Base-by-base conservation (phyloP, 371 early-diverging fungal species). In the Apophysomyces variabilis region DNA sequence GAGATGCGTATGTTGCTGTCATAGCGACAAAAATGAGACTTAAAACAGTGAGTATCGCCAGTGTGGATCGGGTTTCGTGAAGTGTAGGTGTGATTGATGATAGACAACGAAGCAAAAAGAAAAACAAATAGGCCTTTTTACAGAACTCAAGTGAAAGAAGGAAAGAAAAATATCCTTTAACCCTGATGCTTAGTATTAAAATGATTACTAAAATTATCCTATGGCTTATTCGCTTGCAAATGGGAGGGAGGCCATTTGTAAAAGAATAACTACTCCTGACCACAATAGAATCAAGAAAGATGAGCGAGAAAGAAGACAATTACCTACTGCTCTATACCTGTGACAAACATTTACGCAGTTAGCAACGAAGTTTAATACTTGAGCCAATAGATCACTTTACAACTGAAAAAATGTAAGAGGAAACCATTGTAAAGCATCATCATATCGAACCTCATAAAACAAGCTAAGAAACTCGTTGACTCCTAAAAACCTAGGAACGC, bases 1-100 rank as follows among this genome's bases (percentile, higher is more conserved):
- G 64, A 36, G 73, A 68, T 64, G 58, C 65, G 50, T 66, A 66
- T 13, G 67, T 62, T 36, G 74, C 26, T 66, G 75, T 35, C 60
- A 66, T 65, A 38, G 54, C 47, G 57, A 38, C 35, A 45, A 44
- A 41, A 38, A 38, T 58, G 56, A 58, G 44, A 43, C 35, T 46
- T 36, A 63, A 58, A 36, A 60, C n/a, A 43, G 62, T 58, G 61
- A 66, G 50, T 41, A 57, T 65, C 57, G 38, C 43, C 21, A 69
- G 61, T 58, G 56, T 64, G 62, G 4, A 32, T 35, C 44, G 4
- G 41, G 13, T 41, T 41, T 5, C 35, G 45, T 11, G 41, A 63
- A 58, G 14, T 56, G 16, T 63, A 26, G 32, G 26, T 16, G 65
- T 66, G 41, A 46, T 56, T 18, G 64, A 38, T 57, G 44, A 38